Conservation (phyloP, 2,329 filamentous ascomycete species). For the Emydomyces testavorans region DNA sequence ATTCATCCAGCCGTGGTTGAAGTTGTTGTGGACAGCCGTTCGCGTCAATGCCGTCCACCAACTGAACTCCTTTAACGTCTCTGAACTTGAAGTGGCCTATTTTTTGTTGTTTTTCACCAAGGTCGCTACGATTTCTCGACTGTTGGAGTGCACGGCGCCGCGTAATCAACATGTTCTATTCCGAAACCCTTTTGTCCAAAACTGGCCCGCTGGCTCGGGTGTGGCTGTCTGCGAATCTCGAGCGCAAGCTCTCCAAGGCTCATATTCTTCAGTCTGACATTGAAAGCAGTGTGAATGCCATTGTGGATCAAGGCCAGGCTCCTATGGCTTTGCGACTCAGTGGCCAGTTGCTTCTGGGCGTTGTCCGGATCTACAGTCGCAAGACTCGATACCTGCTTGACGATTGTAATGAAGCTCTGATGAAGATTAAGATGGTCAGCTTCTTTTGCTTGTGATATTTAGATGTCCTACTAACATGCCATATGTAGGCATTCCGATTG, state of each 20-base stretch:
- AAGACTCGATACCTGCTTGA: slow-evolving; percentile 94
- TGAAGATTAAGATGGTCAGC: slow-evolving; percentile 95
- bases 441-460: not conserved
- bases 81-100: no score
- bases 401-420: slow-evolving; percentile 91
- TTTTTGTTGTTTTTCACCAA: no score
- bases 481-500: slow-evolving; percentile 71
- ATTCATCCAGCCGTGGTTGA: not conserved
- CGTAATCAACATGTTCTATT: slow-evolving; percentile 72
- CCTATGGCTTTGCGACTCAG: slow-evolving; percentile 90
- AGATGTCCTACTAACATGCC: slow-evolving; percentile 24
- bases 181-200: slow-evolving; percentile 88
- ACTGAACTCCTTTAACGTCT: not conserved
- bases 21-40: not conserved
- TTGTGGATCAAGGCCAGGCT: slow-evolving; percentile 83
- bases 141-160: not conserved
- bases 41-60: slow-evolving; percentile 6
- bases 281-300: slow-evolving; percentile 85
- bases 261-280: slow-evolving; percentile 92
- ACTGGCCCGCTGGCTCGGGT: slow-evolving; percentile 93
- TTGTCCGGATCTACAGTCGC: slow-evolving; percentile 92
- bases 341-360: slow-evolving; percentile 85
- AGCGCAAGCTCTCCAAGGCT: slow-evolving; percentile 95
- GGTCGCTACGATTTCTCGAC: not conserved
- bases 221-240: slow-evolving; percentile 95